Percentiles rank a stretch among this genome's conserved stretches.
phyloP scores from a whole-genome alignment of 345 rosid genomes.

The Gossypium bickii region DNA sequence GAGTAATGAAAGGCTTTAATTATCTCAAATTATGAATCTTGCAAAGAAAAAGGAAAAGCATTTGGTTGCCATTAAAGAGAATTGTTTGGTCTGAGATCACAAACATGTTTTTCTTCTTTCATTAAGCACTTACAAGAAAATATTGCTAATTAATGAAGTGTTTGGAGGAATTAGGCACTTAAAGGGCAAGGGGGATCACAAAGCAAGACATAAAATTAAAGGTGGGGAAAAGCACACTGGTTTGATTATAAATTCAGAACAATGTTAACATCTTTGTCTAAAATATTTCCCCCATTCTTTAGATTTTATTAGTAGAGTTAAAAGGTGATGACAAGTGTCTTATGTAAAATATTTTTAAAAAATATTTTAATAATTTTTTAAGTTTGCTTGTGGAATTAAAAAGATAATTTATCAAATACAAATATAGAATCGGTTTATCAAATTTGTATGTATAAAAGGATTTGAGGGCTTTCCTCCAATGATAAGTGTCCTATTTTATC shows the following conservation, averaged over 20 bases:
- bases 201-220: neutral
- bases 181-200: neutral
- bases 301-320: too few species aligned
- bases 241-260: neutral
- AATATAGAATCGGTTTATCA: too few species aligned
- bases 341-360: too few species aligned
- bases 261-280: too few species aligned
- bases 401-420: too few species aligned
- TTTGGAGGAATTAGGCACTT: neutral
- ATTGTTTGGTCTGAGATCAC: neutral
- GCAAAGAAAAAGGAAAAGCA: neutral
- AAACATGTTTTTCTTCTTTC: constrained; percentile 3
- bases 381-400: rapidly evolving
- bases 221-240: neutral
- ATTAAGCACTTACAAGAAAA: neutral
- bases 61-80: neutral
- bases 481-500: too few species aligned
- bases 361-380: too few species aligned
- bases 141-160: neutral
- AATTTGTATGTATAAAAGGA: too few species aligned
- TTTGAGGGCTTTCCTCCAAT: too few species aligned
- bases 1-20: neutral
- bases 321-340: too few species aligned
- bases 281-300: too few species aligned
- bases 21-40: neutral